Conservation (phyloP, 441 rosid species). For the Aquilaria agallochum region DNA sequence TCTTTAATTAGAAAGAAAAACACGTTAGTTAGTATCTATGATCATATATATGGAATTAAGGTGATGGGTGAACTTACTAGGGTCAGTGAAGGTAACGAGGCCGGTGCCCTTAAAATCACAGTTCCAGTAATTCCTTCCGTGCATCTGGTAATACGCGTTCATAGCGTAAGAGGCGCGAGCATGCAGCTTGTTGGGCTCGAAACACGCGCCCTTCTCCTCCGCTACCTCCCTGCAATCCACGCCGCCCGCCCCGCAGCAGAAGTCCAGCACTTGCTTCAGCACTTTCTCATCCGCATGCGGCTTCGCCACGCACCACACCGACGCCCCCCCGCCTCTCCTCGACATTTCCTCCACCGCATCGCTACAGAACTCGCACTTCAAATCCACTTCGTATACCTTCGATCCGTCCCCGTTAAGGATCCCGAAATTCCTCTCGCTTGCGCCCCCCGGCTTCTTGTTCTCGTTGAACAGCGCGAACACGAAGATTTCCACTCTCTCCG, state of each 20-base stretch:
- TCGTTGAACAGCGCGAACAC: constrained; percentile 67
- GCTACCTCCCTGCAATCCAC: constrained; percentile 66
- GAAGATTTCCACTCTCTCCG: constrained; percentile 32
- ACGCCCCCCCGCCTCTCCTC: constrained; percentile 35
- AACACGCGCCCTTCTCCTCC: constrained; percentile 40
- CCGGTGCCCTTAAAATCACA: constrained; percentile 72
- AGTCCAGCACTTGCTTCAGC: constrained; percentile 52
- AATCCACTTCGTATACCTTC: constrained; percentile 49
- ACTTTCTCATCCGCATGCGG: constrained; percentile 61
- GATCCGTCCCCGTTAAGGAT: constrained; percentile 58
- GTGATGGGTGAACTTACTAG: constrained; percentile 34
- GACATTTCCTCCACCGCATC: constrained; percentile 33
- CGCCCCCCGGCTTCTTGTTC: constrained; percentile 52
- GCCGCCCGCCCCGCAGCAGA: constrained; percentile 66
- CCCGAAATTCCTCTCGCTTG: constrained; percentile 56
- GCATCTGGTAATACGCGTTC: constrained; percentile 70
- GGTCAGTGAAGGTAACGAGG: constrained; percentile 63
- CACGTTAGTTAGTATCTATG: too few relatives aligned
- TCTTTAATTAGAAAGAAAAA: neutral
- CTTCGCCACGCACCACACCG: constrained; percentile 75
- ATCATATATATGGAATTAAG: too few relatives aligned
- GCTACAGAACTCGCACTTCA: constrained; percentile 59
- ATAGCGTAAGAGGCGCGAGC: constrained; percentile 71
- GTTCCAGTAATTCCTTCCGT: constrained; percentile 77
- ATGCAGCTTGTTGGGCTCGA: constrained; percentile 42